Conservation (phyloP, 73 alveolate genomes). For the Paramecium pentaurelia region DNA sequence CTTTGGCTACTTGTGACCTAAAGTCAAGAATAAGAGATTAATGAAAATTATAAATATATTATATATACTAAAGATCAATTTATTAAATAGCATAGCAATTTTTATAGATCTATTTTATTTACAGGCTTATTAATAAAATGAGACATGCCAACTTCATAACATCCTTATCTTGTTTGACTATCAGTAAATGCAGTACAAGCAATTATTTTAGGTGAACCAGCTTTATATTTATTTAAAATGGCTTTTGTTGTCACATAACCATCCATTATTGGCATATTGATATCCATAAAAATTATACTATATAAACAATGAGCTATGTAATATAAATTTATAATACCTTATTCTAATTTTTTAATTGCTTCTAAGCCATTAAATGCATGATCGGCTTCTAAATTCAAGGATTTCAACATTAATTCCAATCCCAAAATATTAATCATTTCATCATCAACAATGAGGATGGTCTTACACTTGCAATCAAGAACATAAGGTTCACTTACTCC, state of each 20-base stretch:
- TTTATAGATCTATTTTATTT: neutral
- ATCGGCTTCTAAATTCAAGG: neutral
- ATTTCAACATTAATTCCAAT: neutral
- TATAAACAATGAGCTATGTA: neutral
- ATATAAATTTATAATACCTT: neutral
- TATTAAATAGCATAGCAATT: neutral
- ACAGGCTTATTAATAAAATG: constrained; percentile 30
- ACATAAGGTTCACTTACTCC: neutral
- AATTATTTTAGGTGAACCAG: neutral
- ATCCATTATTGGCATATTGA: constrained; percentile 60
- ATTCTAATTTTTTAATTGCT: neutral
- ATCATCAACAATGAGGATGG: constrained; percentile 4
- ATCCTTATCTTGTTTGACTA: neutral
- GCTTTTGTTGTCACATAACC: constrained; percentile 49
- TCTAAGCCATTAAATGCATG: constrained; percentile 23
- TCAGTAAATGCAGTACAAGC: constrained; percentile 54
- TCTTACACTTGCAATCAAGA: neutral
- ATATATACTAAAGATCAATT: neutral
- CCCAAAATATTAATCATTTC: constrained; percentile 31
- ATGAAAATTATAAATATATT: neutral
- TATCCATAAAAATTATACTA: constrained; percentile 54
- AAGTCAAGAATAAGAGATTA: neutral
- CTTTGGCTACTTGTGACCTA: neutral
- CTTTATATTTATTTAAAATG: neutral
- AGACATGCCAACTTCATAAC: constrained; percentile 22